Conservation (phyloP, 164 flowering plant species). For the Echeveria elegans region DNA sequence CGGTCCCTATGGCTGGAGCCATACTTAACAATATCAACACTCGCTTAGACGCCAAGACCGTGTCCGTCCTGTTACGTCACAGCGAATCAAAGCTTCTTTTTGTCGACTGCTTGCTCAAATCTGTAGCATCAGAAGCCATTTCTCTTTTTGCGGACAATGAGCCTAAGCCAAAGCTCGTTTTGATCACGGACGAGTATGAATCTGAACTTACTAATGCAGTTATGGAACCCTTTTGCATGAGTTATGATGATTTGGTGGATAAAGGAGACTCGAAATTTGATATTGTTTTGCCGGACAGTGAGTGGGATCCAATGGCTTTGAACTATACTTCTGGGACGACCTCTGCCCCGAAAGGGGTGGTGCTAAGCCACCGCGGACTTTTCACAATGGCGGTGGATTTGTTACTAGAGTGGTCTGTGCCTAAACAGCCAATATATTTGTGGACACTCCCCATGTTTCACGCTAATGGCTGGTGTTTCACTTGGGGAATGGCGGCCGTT, state of each 20-base stretch:
- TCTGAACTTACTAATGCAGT: not conserved
- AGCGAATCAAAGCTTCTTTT: constrained; percentile 9
- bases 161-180: not conserved
- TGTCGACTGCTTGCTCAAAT: not conserved
- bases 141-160: not conserved
- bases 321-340: not conserved
- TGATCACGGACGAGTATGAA: constrained; percentile 4
- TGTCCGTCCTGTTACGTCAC: constrained; percentile 8
- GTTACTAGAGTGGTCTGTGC: not conserved
- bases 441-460: not conserved
- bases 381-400: not conserved
- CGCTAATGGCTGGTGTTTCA: not conserved
- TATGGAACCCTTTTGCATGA: not conserved
- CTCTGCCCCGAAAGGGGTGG: not conserved
- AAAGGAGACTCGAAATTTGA: not conserved
- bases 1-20: constrained; percentile 9
- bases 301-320: not conserved
- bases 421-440: not conserved
- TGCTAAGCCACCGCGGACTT: not conserved
- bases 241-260: not conserved
- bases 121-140: not conserved
- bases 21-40: constrained; percentile 10
- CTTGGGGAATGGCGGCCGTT: not conserved
- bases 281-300: not conserved
- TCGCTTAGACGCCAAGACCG: constrained; percentile 10